A percentile compares a stretch with the other conserved stretches of the same genome.
phyloP scores from a whole-genome alignment of 495 filamentous ascomycete genomes.

The Tuber magnatum region DNA sequence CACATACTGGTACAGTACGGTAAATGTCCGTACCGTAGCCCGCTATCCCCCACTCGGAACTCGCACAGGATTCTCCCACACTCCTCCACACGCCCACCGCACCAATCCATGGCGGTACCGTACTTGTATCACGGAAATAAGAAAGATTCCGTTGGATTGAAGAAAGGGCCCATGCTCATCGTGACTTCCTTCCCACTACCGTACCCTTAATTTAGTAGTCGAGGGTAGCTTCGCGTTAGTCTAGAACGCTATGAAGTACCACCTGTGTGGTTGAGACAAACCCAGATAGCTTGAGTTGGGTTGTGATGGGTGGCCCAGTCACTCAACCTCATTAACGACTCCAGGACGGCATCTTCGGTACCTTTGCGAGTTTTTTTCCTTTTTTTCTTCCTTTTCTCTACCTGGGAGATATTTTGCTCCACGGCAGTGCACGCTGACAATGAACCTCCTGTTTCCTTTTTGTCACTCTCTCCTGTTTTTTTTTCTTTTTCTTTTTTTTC shows the following conservation, averaged over 20 bases:
- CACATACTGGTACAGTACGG: too few relatives aligned
- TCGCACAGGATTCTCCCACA: neutral
- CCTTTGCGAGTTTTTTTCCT: neutral
- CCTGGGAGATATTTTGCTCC: neutral
- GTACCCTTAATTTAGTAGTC: neutral
- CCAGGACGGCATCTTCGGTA: neutral
- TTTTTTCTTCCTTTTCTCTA: neutral
- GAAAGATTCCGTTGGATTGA: neutral
- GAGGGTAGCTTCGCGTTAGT: neutral
- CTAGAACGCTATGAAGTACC: neutral
- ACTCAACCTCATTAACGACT: neutral
- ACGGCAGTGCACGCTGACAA: neutral
- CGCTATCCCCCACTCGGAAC: neutral
- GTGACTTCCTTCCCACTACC: neutral
- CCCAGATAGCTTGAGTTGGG: neutral
- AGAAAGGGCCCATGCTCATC: neutral
- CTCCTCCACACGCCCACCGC: neutral
- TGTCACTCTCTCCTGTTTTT: neutral
- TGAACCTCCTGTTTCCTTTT: conserved; percentile 2
- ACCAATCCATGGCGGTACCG: neutral
- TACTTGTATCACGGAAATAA: neutral
- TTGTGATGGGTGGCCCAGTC: conserved; percentile 1
- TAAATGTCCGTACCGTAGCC: neutral
- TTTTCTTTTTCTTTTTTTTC: neutral
- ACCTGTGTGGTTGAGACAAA: neutral